These are phyloP conservation scores for Erodium maritimum DNA, from an alignment of 345 rosid genomes.

Conservation along the genomic window DNA sequence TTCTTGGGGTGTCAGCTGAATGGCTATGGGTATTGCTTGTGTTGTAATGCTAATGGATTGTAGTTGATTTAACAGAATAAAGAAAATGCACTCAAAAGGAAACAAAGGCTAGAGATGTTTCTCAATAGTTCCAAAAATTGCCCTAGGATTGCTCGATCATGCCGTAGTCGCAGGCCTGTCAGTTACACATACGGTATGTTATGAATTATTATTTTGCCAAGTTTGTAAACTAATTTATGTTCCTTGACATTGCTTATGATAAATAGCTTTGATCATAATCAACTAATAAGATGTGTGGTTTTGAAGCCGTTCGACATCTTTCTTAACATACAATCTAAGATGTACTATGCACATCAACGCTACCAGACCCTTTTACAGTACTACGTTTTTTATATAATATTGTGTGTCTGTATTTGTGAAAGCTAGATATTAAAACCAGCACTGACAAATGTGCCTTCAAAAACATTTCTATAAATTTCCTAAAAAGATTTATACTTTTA, in stretches of 20 bases:
- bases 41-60: not conserved
- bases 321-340: too few relatives aligned
- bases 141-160: conserved; percentile 38
- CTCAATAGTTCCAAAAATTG: conserved; percentile 23
- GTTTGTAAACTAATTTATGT: not conserved
- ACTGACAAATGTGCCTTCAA: too few relatives aligned
- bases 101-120: conserved; percentile 43
- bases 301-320: too few relatives aligned
- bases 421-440: too few relatives aligned
- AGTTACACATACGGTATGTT: not conserved
- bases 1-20: not conserved
- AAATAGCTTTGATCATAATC: not conserved
- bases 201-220: not conserved
- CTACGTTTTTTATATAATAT: too few relatives aligned
- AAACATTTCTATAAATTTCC: too few relatives aligned
- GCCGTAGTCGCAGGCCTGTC: conserved; percentile 43
- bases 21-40: not conserved
- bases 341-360: too few relatives aligned
- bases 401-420: too few relatives aligned
- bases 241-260: not conserved
- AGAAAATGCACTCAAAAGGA: conserved; percentile 47
- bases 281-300: too few relatives aligned
- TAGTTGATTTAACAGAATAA: conserved; percentile 34
- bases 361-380: too few relatives aligned
- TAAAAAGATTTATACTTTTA: too few relatives aligned